Base-by-base conservation (phyloP, 805 yeast genomes). In the Brettanomyces custersianus region DNA sequence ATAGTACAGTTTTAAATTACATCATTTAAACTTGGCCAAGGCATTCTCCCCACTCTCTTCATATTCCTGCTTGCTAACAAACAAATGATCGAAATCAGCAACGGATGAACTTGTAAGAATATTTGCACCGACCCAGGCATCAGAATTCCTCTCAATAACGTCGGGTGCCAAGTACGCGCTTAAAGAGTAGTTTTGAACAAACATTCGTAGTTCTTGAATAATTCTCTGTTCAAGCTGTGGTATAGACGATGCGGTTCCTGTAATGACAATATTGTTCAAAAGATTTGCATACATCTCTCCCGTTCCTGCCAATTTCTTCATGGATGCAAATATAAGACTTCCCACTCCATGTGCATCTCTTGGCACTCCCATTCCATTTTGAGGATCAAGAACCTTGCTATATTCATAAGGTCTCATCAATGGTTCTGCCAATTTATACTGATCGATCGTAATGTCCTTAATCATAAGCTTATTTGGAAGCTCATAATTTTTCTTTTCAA, bases 41-140 rank as follows among this genome's bases (percentile, higher is more conserved):
- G 68, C 55, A 21, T 67, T 71, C 42, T 57, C 64, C 20, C 86
- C 86, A 39, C 66, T 63, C 51, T 80, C 86, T 40, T 71, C 74
- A 47, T 78, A 80, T 48, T 79, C 84, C 26, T 70, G 68, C 49
- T 71, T 76, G 29, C 79, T 66, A 24, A 79, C 62, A 59, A 78
- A 79, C 62, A 72, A 63, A 36, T 67, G 77, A 39, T 75, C 77
- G 40, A 65, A 66, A 32, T 65, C 66, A 33, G 79, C 72, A 65
- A 75, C 67, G 30, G 72, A 68, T 3, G 49, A 47, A 28, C 53
- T 45, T 11, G 81, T 76, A 45, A 80, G 65, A 42, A 77, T 76
- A 38, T 78, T 71, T 1, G 86, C 85, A n/a, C 87, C 87, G 21
- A 77, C 59, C 87, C 87, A 79, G 18, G 71, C 64, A 34, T 79